These are phyloP conservation scores for Punica granatum DNA, from an alignment of 345 rosid genomes.

Conservation along the genomic window DNA sequence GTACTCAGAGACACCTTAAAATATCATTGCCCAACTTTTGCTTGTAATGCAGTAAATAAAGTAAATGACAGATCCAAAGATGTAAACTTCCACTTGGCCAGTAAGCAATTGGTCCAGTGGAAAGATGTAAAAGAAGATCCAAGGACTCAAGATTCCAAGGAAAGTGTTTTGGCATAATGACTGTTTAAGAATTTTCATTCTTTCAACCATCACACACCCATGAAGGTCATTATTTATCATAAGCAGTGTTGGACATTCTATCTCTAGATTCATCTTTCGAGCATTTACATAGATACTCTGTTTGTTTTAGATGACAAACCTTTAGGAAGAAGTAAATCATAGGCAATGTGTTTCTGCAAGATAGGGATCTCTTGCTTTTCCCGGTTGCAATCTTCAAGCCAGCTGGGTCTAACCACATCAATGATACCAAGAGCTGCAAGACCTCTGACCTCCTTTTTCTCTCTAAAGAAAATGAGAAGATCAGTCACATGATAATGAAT, in stretches of 20 bases:
- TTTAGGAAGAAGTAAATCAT: slow-evolving; percentile 70
- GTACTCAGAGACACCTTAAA: neutral
- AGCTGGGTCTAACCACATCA: slow-evolving; percentile 60
- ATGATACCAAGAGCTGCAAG: slow-evolving; percentile 82
- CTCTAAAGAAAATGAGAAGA: slow-evolving; percentile 35
- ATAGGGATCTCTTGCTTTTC: slow-evolving; percentile 73
- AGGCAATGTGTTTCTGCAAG: slow-evolving; percentile 50
- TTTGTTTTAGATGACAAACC: slow-evolving; percentile 34
- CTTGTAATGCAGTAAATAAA: neutral
- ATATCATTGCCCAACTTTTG: neutral
- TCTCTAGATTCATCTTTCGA: neutral
- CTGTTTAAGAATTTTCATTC: neutral
- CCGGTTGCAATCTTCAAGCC: slow-evolving; percentile 91
- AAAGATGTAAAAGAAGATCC: neutral
- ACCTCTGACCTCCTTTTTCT: slow-evolving; percentile 68
- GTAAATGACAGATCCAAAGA: no score
- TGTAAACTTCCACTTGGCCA: no score
- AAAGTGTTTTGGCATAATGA: neutral
- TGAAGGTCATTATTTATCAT: neutral
- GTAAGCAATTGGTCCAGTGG: no score
- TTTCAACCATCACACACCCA: neutral
- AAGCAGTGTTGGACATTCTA: neutral
- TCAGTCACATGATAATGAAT: slow-evolving; percentile 10
- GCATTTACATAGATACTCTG: neutral
- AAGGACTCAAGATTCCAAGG: neutral